phyloP scores from a whole-genome alignment of 768 basidiomycete species.

The Lactifluus echinatus region DNA sequence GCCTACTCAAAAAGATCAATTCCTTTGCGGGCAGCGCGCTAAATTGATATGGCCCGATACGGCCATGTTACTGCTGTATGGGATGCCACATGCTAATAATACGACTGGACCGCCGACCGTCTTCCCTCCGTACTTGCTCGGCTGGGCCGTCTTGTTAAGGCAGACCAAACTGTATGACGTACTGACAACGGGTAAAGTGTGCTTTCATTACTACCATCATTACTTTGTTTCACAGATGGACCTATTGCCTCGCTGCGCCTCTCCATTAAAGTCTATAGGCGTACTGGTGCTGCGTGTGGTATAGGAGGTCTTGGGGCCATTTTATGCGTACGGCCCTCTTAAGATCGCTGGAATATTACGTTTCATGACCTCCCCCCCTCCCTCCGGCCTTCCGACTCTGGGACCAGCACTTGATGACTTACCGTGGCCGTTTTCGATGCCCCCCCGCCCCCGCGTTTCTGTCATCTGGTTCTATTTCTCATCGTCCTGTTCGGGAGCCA shows the following conservation, averaged over 20 bases:
- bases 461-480: conserved; percentile 2
- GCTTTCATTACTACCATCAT: neutral
- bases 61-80: neutral
- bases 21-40: neutral
- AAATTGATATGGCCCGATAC: neutral
- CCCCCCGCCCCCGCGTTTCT: conserved; percentile 4
- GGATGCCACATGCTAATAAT: neutral
- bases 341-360: conserved; percentile 5
- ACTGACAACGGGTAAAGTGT: neutral
- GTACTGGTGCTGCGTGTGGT: too few species aligned
- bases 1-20: neutral
- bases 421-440: conserved; percentile 4
- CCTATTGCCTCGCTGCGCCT: neutral
- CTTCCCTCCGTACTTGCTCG: neutral
- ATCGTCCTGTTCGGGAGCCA: conserved; percentile 8
- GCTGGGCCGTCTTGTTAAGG: neutral
- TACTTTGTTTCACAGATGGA: neutral
- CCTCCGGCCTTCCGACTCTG: neutral
- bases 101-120: neutral
- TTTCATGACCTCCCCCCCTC: neutral
- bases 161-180: neutral
- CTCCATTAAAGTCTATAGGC: neutral
- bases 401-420: neutral
- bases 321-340: neutral
- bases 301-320: neutral